Evolutionary conservation across 2,329 filamentous ascomycete genomes (phyloP).

Genomic region (Xylaria sp.): DNA sequence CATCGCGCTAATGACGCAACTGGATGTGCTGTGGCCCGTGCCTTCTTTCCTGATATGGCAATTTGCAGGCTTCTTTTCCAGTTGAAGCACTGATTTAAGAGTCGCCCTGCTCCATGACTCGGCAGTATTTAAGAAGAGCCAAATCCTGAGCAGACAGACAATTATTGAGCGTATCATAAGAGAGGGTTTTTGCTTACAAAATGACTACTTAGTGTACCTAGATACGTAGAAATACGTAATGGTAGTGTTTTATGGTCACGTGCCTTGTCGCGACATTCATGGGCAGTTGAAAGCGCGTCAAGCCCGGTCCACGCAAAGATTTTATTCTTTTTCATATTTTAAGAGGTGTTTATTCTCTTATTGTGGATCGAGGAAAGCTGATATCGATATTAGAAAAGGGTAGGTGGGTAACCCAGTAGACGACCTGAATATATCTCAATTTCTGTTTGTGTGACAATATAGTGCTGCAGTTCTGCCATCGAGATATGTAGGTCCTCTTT

Average conservation of each 20-base stretch:
- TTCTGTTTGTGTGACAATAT: background rate
- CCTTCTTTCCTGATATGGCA: slow-evolving; percentile 31
- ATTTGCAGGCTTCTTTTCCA: background rate
- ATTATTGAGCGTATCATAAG: no score
- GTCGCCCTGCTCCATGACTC: no score
- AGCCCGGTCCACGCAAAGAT: no score
- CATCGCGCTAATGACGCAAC: slow-evolving; percentile 26
- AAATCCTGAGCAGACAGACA: no score
- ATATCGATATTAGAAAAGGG: background rate
- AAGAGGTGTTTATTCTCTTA: background rate
- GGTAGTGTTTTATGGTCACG: no score
- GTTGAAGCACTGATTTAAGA: background rate
- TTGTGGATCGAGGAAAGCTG: background rate
- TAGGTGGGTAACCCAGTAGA: background rate
- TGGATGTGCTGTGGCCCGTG: slow-evolving; percentile 19
- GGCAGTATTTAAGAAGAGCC: no score
- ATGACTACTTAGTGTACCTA: no score
- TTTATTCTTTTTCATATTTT: no score
- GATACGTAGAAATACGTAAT: no score
- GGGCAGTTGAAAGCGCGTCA: no score
- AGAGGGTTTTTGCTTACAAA: no score
- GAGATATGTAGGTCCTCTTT: background rate
- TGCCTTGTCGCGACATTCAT: no score
- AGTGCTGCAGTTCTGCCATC: background rate
- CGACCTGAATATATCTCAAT: background rate